These are phyloP conservation scores for Papilionanthe hybrid DNA, from an alignment of 116 monocot genomes.

Conservation along the genomic window DNA sequence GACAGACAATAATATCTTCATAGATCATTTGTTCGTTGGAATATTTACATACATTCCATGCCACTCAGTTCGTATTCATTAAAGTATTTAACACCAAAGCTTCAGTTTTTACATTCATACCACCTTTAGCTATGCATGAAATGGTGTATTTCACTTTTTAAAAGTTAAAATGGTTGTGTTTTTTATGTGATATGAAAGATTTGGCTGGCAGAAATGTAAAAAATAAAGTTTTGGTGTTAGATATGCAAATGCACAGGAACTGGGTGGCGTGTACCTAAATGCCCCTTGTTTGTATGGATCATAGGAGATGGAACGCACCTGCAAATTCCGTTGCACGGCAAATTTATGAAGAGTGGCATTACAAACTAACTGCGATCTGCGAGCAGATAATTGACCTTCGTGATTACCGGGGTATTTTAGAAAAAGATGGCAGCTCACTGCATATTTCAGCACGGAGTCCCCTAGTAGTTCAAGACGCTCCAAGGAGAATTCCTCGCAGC, in stretches of 20 bases:
- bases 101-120: too few relatives aligned
- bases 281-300: neutral
- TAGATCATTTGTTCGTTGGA: too few relatives aligned
- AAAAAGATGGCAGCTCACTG: slow-evolving; percentile 70
- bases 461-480: slow-evolving; percentile 94
- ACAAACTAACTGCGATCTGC: slow-evolving; percentile 51
- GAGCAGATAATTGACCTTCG: slow-evolving; percentile 71
- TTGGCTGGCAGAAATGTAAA: too few relatives aligned
- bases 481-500: slow-evolving; percentile 79
- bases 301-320: slow-evolving; percentile 33
- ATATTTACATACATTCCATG: neutral
- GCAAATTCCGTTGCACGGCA: slow-evolving; percentile 56
- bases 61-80: too few relatives aligned
- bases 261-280: too few relatives aligned
- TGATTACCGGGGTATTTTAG: slow-evolving; percentile 66
- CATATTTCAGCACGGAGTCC: slow-evolving; percentile 94
- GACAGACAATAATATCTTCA: neutral
- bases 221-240: too few relatives aligned
- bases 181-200: too few relatives aligned
- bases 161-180: too few relatives aligned
- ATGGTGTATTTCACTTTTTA: too few relatives aligned
- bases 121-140: too few relatives aligned
- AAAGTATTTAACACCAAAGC: too few relatives aligned
- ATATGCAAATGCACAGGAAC: too few relatives aligned
- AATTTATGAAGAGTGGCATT: slow-evolving; percentile 83